Base-by-base conservation (phyloP, 2,329 filamentous ascomycete genomes). In the Teratosphaeria gauchensis region DNA sequence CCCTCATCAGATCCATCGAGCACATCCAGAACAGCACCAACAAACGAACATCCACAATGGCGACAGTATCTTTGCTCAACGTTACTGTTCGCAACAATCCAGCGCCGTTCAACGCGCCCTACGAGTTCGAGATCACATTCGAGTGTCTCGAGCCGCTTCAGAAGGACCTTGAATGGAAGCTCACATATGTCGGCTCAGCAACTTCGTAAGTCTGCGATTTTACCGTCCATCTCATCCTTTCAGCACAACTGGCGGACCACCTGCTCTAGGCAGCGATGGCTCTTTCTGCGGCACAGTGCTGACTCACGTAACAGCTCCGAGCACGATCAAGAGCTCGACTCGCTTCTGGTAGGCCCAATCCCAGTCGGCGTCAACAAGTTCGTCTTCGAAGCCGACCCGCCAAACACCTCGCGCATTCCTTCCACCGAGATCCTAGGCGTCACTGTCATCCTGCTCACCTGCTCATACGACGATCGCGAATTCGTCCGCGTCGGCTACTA, bases 401-500 rank as follows among this genome's bases (percentile, higher is more conserved):
- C 94, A 59, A 88, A 96, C 74, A 91, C 91, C 59, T 84, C 84
- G 68, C 88, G 89, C 74, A 97, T 99, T 69, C 94, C 94, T 58
- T 88, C 92, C 66, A 91, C 90, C 66, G 95, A 99, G 77, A 92
- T 99, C 68, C 84, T 99, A 53, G 94, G 94, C 61, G 95, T 99
- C 55, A 99, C 94, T 3, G 94, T 99, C 69, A 91, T 99, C 68
- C 87, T 99, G 58, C 83, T 99, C 65, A 96, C 91, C 59, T 97
- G 94, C 77, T 89, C 90, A 74, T 99, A 99, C 77, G 94, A 99
- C 70, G 88, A 89, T 57, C 86, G 94, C 71, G 94, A 99, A 75
- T 99, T 99, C 69, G 91, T 99, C 46, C 91, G 94, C 65, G 92
- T 99, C 51, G 94, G 94, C 62, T 99, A 99, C 83, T 99, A 99